Percentiles rank a stretch among this genome's conserved stretches.
phyloP scores from a whole-genome alignment of 257 asterid genomes.

The Scutellaria minor region DNA sequence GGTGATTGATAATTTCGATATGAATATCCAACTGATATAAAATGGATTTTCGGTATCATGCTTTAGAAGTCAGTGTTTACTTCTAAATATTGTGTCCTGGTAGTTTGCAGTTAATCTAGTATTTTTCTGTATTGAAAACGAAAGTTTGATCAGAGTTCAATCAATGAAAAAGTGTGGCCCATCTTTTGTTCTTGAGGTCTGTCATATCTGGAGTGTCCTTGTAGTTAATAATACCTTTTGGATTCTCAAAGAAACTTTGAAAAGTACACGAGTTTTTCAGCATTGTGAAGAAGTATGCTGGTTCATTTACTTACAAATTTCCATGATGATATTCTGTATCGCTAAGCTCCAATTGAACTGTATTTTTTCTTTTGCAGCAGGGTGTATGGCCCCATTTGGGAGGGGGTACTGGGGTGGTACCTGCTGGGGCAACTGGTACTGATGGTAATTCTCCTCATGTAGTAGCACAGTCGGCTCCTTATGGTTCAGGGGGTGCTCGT shows the following conservation, averaged over 20 bases:
- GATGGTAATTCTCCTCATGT: conserved; percentile 53
- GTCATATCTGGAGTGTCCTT: conserved; percentile 10
- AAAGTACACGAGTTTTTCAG: not conserved
- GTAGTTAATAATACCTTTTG: not conserved
- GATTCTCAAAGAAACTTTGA: not conserved
- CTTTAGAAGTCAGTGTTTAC: conserved; percentile 8
- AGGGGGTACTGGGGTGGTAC: conserved; percentile 50
- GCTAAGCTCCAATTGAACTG: not conserved
- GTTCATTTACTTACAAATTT: conserved; percentile 6
- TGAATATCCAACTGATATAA: conserved; percentile 8
- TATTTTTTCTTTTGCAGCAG: conserved; percentile 39
- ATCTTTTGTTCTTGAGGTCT: not conserved
- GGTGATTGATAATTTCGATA: conserved; percentile 21
- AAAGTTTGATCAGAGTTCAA: not conserved
- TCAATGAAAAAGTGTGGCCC: not conserved
- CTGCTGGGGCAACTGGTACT: conserved; percentile 42
- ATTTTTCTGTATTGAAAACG: conserved; percentile 1
- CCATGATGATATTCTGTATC: not conserved
- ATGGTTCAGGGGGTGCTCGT: conserved; percentile 30
- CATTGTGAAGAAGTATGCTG: conserved; percentile 7
- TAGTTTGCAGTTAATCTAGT: conserved; percentile 19
- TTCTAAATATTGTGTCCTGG: not conserved
- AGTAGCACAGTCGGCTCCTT: conserved; percentile 19
- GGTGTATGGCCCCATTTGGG: conserved; percentile 57
- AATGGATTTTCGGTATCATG: not conserved